Evolutionary conservation across 176 grass and related monocot species (phyloP), one percentile per base, ranked within the genome.

Genomic region (Chloris gayana): DNA sequence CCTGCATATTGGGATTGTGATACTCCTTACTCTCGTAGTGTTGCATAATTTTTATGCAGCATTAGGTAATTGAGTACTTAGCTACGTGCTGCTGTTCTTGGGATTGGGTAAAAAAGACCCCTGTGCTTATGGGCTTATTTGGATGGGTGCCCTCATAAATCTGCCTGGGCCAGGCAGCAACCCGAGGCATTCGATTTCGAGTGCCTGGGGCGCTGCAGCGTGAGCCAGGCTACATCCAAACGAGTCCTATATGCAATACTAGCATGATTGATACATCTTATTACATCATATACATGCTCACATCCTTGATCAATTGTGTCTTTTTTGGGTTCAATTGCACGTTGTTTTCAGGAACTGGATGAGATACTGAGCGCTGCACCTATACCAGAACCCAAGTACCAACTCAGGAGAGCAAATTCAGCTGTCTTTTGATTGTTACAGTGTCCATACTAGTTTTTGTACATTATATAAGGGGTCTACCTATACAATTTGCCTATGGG

Each of bases 301-400:
- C n/a, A 22, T 15, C 33, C 49, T 75, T 74, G 19, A 39, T 64
- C 57, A 80, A n/a, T 9, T 38, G 62, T 44, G 1, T 41, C 51
- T 35, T 64, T 60, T 51, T 24, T 18, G 10, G 38, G 22, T 27
- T 5, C 47, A 58, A 17, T 60, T 75, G 69, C 59, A 34, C 27
- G 9, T 54, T 44, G 4, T 25, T 75, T 87, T 77, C 90, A 98
- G 95, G 92, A 93, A 27, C 87, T 98, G 68, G 95, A 98, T 85
- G 90, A 74, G 74, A 51, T 98, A 72, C 61, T 93, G 6, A 79
- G 38, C 66, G 56, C 84, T 1, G 84, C 53, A 13, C 79, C 92
- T 58, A 81, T 78, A 10, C 86, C 84, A 17, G 86, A 92, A 82
- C 92, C 88, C 3, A 93, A 87, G 54, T 91, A 93, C 64, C 88